Conservation (phyloP, 768 basidiomycete species). For the Lactarius vividus region DNA sequence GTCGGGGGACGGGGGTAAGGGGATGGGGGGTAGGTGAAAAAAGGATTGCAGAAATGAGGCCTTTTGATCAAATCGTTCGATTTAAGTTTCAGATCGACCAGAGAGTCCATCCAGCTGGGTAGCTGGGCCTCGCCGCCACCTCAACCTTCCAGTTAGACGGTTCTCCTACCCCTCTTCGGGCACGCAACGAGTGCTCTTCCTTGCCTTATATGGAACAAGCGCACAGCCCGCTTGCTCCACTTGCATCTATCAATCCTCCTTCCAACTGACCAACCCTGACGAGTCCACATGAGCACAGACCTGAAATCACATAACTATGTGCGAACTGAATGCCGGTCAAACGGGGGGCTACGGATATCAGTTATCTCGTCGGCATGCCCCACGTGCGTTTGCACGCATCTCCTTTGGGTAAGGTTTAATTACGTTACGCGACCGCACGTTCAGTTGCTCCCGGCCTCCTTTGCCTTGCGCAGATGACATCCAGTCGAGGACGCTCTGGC, state of each 20-base stretch:
- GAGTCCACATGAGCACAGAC: not conserved
- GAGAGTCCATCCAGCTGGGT: not conserved
- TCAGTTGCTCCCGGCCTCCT: too few species aligned
- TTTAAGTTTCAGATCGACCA: slow-evolving; percentile 23
- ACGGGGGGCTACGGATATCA: not conserved
- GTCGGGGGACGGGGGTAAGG: slow-evolving; percentile 21
- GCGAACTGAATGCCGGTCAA: not conserved
- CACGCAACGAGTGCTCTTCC: not conserved
- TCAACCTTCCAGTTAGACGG: slow-evolving; percentile 3
- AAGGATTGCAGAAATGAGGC: slow-evolving; percentile 3
- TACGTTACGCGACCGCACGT: not conserved
- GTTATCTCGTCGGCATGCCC: not conserved
- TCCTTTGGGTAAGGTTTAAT: slow-evolving; percentile 1
- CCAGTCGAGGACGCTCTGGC: not conserved
- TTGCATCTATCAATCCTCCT: not conserved
- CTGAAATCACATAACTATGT: not conserved
- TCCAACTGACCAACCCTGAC: not conserved
- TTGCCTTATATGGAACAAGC: not conserved
- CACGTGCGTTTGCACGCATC: not conserved
- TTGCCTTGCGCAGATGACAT: not conserved
- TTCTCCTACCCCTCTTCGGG: not conserved
- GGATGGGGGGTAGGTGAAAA: not conserved
- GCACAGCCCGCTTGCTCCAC: not conserved
- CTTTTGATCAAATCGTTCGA: slow-evolving; percentile 13
- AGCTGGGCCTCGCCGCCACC: not conserved